A percentile compares a stretch with the other conserved stretches of the same genome.
Evolutionary conservation across 768 basidiomycete species (phyloP).

Genomic region (Trametes cingulata): DNA sequence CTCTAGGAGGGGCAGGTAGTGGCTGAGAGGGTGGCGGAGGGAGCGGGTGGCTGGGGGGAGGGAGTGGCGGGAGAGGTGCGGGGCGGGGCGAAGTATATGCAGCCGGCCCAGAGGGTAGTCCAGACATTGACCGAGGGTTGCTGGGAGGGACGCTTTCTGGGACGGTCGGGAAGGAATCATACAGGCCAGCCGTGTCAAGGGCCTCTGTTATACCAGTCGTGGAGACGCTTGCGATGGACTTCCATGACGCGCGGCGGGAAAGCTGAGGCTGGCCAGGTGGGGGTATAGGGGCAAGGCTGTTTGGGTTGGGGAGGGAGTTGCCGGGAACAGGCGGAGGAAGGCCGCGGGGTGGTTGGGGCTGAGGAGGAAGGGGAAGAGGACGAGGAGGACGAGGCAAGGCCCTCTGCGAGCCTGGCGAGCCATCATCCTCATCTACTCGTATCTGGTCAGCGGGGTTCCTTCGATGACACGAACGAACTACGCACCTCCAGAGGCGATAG

Average conservation of each 20-base stretch:
- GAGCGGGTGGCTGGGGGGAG: conserved; percentile 12
- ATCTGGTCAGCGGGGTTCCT: too few species aligned
- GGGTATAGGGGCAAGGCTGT: conserved; percentile 12
- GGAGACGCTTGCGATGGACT: conserved; percentile 20
- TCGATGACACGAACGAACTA: not conserved
- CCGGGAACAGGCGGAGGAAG: conserved; percentile 16
- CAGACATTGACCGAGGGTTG: not conserved
- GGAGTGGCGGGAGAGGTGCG: conserved; percentile 12
- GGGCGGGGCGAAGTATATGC: conserved; percentile 17
- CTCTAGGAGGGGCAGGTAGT: conserved; percentile 13
- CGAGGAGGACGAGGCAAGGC: conserved; percentile 17
- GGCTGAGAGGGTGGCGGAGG: conserved; percentile 14
- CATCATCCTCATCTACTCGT: conserved; percentile 17
- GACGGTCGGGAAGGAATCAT: conserved; percentile 74
- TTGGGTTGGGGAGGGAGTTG: not conserved
- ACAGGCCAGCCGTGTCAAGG: conserved; percentile 56
- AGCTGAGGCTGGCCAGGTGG: conserved; percentile 9
- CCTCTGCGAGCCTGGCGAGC: conserved; percentile 7
- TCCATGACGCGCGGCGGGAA: conserved; percentile 16
- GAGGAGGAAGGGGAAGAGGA: conserved; percentile 18
- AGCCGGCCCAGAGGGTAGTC: conserved; percentile 12
- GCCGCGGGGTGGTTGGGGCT: conserved; percentile 11
- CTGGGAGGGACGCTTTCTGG: conserved; percentile 37
- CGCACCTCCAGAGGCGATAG: conserved; percentile 19
- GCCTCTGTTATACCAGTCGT: conserved; percentile 39